Evolutionary conservation across 371 early-diverging fungal genomes (phyloP).

Genomic region (Mortierella sp.): DNA sequence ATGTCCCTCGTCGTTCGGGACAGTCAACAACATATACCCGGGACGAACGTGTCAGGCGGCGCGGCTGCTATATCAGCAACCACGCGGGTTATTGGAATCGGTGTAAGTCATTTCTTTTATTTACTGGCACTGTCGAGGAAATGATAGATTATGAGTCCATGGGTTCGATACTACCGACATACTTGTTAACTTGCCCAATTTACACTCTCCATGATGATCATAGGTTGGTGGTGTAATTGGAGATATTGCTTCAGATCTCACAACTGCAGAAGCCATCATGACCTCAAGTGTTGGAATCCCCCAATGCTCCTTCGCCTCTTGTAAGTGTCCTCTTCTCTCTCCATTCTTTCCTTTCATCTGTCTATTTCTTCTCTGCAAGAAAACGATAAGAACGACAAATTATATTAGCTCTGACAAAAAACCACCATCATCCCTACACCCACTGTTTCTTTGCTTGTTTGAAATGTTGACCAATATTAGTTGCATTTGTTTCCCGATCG

Average conservation of each 20-base stretch:
- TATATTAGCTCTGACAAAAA: too few relatives aligned
- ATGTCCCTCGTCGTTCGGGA: conserved; percentile 47
- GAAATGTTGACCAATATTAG: neutral
- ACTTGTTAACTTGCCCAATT: too few relatives aligned
- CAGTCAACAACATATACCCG: conserved; percentile 37
- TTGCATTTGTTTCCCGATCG: neutral
- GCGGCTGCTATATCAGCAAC: conserved; percentile 52
- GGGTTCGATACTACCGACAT: too few relatives aligned
- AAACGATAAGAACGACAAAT: too few relatives aligned
- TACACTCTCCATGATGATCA: neutral
- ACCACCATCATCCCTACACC: too few relatives aligned
- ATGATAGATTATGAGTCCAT: neutral
- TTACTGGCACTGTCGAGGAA: neutral
- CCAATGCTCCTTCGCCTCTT: conserved; percentile 46
- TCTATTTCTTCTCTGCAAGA: too few relatives aligned
- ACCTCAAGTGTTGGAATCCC: conserved; percentile 52
- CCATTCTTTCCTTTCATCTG: too few relatives aligned
- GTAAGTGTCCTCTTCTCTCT: conserved; percentile 21
- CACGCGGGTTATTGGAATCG: conserved; percentile 27
- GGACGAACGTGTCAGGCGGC: conserved; percentile 33
- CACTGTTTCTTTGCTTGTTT: too few relatives aligned
- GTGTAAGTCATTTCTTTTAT: neutral
- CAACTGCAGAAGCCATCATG: conserved; percentile 45
- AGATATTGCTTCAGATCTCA: conserved; percentile 45
- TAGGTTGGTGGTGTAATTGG: conserved; percentile 47